Evolutionary conservation across 176 grass and related monocot species (phyloP).

Genomic region (Cenchrus americanus): DNA sequence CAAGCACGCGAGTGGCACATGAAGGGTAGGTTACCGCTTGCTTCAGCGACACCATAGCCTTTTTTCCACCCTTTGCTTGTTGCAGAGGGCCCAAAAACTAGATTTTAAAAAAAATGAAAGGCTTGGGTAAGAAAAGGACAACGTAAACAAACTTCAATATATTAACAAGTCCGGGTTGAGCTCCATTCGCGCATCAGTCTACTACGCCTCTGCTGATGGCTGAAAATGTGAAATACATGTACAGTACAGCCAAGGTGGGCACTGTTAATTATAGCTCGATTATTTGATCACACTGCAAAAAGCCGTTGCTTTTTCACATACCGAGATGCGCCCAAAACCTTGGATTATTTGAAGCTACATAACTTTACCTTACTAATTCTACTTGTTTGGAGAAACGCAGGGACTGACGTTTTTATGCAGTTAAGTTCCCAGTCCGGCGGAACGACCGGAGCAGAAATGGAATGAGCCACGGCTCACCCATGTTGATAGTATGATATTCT

Average conservation of each 20-base stretch:
- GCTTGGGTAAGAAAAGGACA: background rate
- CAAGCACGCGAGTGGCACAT: background rate
- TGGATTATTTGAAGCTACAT: slow-evolving; percentile 4
- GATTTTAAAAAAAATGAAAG: background rate
- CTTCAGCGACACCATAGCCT: slow-evolving; percentile 18
- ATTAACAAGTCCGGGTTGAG: slow-evolving; percentile 4
- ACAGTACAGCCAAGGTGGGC: slow-evolving; percentile 3
- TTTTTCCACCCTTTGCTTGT: slow-evolving; percentile 13
- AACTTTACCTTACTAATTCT: background rate
- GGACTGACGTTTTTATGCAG: slow-evolving; percentile 4
- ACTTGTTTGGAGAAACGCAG: background rate
- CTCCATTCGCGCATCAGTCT: slow-evolving; percentile 1
- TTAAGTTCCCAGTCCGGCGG: background rate
- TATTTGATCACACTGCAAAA: slow-evolving; percentile 33
- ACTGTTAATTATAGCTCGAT: background rate
- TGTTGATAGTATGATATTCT: background rate
- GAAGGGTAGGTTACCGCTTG: background rate
- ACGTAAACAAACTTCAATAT: background rate
- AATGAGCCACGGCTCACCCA: background rate
- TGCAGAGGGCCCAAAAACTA: background rate
- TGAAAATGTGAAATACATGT: background rate
- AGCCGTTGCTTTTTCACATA: slow-evolving; percentile 40
- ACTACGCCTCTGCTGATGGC: background rate
- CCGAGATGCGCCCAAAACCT: background rate
- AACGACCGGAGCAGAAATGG: background rate